Percentiles rank a stretch among this genome's conserved stretches.
Evolutionary conservation across 1,284 basidiomycete species (phyloP).

Genomic region (Melampsora occidentalis): DNA sequence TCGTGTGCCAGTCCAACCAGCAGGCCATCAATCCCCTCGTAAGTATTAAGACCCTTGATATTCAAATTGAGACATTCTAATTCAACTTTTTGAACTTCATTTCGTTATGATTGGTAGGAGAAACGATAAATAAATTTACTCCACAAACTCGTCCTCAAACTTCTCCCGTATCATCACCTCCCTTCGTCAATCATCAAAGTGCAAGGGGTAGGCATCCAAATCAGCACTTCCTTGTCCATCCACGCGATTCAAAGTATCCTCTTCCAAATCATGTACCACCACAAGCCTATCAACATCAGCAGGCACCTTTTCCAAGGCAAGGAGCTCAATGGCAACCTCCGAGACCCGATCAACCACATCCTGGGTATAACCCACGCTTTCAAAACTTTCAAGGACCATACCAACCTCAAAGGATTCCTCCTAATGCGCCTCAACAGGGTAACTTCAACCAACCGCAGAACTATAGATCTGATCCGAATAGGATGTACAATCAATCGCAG

Average conservation of each 20-base stretch:
- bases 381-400: not conserved
- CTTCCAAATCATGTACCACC: not conserved
- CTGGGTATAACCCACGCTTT: not conserved
- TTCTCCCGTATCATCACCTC: not conserved
- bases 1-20: too few species aligned
- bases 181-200: not conserved
- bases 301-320: not conserved
- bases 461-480: not conserved
- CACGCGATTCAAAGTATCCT: not conserved
- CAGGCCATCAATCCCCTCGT: too few species aligned
- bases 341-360: not conserved
- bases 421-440: not conserved
- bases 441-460: not conserved
- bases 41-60: too few species aligned
- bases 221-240: not conserved
- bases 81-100: too few species aligned
- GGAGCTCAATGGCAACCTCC: slow-evolving; percentile 2
- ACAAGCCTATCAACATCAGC: not conserved
- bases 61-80: too few species aligned
- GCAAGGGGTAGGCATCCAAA: not conserved
- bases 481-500: not conserved
- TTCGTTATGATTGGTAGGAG: too few species aligned
- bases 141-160: too few species aligned
- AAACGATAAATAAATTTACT: too few species aligned
- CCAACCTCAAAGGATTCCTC: not conserved